Conservation (phyloP, 192 early-diverging fungal genomes). For the Dimargaris xerosporica region DNA sequence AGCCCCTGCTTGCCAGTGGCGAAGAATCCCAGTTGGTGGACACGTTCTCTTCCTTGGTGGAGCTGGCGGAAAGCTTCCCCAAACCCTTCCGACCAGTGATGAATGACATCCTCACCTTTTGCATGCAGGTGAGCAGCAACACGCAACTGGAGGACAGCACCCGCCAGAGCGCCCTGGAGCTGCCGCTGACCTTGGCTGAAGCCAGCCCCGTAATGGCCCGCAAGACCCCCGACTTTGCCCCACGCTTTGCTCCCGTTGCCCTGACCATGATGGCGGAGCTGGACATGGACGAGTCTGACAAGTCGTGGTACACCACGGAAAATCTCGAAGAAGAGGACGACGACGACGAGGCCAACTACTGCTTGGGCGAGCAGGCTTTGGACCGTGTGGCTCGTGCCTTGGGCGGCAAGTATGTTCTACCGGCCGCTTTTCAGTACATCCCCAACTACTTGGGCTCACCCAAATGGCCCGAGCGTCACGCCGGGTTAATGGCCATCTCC, state of each 20-base stretch:
- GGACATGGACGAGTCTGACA: constrained; percentile 49
- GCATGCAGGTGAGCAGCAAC: constrained; percentile 62
- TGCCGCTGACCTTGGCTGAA: constrained; percentile 84
- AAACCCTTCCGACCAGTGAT: constrained; percentile 73
- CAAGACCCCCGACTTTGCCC: constrained; percentile 70
- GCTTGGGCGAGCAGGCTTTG: constrained; percentile 89
- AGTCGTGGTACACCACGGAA: constrained; percentile 79
- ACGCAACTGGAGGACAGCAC: constrained; percentile 64
- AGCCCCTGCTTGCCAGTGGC: constrained; percentile 46
- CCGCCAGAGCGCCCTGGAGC: constrained; percentile 80
- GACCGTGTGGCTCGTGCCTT: constrained; percentile 79
- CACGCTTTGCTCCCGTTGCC: constrained; percentile 67
- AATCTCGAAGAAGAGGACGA: constrained; percentile 59
- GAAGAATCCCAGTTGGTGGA: constrained; percentile 60
- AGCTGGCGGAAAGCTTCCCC: constrained; percentile 71
- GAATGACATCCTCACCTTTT: constrained; percentile 55
- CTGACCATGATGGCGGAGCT: constrained; percentile 91
- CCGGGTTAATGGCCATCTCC: constrained; percentile 85
- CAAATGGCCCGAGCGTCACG: constrained; percentile 84
- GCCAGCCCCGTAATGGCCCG: constrained; percentile 75
- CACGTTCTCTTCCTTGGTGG: constrained; percentile 61
- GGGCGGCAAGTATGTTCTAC: constrained; percentile 78
- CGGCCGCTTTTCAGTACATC: constrained; percentile 73
- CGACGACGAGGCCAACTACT: constrained; percentile 77
- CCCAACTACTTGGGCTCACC: constrained; percentile 70